Percentiles rank a stretch among this genome's conserved stretches.
These are phyloP conservation scores for Garcia nutans DNA, from an alignment of 345 rosid genomes.

Conservation along the genomic window DNA sequence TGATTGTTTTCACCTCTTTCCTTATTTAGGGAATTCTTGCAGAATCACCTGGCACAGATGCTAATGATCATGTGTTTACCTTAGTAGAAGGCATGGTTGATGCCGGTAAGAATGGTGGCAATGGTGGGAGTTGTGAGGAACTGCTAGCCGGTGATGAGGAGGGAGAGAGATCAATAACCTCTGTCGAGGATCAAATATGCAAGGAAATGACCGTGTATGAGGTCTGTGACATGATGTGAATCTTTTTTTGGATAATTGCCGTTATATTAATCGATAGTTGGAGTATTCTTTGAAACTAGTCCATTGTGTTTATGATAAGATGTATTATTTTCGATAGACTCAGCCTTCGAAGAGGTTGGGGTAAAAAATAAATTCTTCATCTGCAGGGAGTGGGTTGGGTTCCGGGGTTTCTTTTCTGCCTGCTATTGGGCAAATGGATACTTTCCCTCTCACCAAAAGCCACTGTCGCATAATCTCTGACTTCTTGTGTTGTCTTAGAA, in stretches of 20 bases:
- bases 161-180: constrained; percentile 68
- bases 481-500: neutral
- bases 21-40: constrained; percentile 70
- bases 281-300: neutral
- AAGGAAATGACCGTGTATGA: constrained; percentile 92
- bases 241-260: neutral
- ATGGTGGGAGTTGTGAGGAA: constrained; percentile 49
- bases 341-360: neutral
- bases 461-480: neutral
- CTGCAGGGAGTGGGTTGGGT: neutral
- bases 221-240: constrained; percentile 43
- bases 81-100: constrained; percentile 67
- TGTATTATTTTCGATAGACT: neutral
- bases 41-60: constrained; percentile 57
- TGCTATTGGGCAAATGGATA: neutral
- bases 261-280: neutral
- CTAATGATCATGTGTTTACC: constrained; percentile 50
- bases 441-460: neutral
- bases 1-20: constrained; percentile 12
- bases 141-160: constrained; percentile 78
- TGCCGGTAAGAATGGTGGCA: constrained; percentile 52
- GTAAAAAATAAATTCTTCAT: no score
- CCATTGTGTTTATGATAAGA: neutral
- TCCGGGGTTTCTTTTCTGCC: neutral
- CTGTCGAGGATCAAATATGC: constrained; percentile 79